Percentiles rank a stretch among this genome's conserved stretches.
These are phyloP conservation scores for Coemansia sp. DNA, from an alignment of 371 early-diverging fungal species.

Conservation along the genomic window DNA sequence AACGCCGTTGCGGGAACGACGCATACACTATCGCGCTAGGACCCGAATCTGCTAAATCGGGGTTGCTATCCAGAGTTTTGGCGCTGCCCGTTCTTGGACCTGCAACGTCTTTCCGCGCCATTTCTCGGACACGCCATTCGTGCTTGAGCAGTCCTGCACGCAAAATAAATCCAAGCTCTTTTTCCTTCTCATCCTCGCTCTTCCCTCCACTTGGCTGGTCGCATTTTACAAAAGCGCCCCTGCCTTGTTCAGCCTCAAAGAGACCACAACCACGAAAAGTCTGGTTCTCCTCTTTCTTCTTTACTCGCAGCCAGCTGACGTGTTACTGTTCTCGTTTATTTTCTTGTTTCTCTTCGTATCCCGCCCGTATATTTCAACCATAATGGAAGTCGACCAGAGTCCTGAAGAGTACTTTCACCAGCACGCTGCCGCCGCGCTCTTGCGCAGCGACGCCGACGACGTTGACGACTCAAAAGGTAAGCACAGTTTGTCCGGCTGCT, in stretches of 20 bases:
- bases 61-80: neutral
- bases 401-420: conserved; percentile 50
- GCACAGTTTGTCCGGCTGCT: neutral
- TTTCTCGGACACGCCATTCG: neutral
- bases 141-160: neutral
- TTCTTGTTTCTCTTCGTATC: conserved; percentile 1
- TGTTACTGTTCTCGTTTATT: neutral
- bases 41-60: neutral
- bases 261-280: neutral
- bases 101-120: neutral
- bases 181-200: neutral
- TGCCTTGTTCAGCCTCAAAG: conserved; percentile 2
- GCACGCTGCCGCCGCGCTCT: conserved; percentile 37
- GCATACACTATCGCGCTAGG: neutral
- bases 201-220: neutral
- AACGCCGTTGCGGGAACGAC: too few relatives aligned
- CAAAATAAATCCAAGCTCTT: conserved; percentile 9
- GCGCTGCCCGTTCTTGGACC: neutral
- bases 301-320: neutral
- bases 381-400: conserved; percentile 44
- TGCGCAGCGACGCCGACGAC: conserved; percentile 34
- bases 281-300: neutral
- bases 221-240: neutral
- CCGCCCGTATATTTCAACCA: neutral
- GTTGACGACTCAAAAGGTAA: conserved; percentile 39